Evolutionary conservation across 2,329 filamentous ascomycete genomes (phyloP).

Genomic region (Paradendryphiella salina): DNA sequence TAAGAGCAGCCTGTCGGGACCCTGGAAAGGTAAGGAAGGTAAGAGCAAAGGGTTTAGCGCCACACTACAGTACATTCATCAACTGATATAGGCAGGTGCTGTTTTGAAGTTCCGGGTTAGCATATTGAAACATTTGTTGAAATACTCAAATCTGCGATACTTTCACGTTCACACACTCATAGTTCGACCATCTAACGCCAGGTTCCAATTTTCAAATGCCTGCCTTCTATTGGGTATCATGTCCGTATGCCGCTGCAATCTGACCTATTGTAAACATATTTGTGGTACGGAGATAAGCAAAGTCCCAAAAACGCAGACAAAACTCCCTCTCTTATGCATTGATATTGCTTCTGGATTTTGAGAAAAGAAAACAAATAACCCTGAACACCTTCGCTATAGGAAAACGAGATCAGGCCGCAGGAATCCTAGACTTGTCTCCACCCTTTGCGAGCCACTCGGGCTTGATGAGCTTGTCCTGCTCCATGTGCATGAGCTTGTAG

Average conservation of each 20-base stretch:
- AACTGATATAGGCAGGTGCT: too few species aligned
- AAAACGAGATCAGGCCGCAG: conserved; percentile 40
- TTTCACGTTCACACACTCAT: too few species aligned
- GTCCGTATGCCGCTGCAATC: conserved; percentile 3
- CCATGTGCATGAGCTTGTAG: conserved; percentile 83
- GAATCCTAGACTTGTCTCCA: conserved; percentile 72
- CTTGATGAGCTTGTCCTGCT: conserved; percentile 73
- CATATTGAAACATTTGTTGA: neutral
- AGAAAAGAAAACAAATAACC: neutral
- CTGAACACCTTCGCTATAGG: neutral
- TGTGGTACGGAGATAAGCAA: neutral
- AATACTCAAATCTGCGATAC: too few species aligned
- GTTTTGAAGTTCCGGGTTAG: too few species aligned
- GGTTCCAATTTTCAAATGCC: conserved; percentile 4
- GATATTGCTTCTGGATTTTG: neutral
- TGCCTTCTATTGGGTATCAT: conserved; percentile 18
- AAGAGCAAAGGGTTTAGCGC: too few species aligned
- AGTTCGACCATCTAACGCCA: neutral
- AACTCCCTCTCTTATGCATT: neutral
- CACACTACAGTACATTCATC: too few species aligned
- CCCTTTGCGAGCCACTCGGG: conserved; percentile 74
- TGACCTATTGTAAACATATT: neutral
- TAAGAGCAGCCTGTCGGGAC: too few species aligned
- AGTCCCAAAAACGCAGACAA: neutral
- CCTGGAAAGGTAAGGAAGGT: too few species aligned